Evolutionary conservation across 2,329 filamentous ascomycete genomes (phyloP).

Genomic region (Alternaria ventricosa): DNA sequence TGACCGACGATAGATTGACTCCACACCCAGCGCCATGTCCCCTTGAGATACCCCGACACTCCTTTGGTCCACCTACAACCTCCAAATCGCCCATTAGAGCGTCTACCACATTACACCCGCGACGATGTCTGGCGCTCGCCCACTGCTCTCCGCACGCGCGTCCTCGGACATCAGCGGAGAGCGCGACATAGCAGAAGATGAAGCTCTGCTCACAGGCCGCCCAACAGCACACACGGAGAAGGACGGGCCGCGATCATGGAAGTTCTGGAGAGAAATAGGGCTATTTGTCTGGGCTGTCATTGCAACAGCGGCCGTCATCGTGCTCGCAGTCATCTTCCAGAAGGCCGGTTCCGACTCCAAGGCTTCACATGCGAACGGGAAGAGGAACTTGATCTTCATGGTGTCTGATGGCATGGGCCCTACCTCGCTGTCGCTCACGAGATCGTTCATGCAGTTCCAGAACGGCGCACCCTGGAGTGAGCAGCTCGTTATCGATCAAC

Average conservation of each 20-base stretch:
- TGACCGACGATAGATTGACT: not conserved
- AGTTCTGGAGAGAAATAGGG: conserved; percentile 74
- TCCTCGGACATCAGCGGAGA: conserved; percentile 64
- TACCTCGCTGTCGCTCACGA: conserved; percentile 83
- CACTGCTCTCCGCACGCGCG: conserved; percentile 61
- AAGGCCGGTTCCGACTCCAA: conserved; percentile 51
- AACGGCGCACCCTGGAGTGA: conserved; percentile 76
- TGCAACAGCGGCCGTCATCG: conserved; percentile 78
- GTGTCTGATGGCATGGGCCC: conserved; percentile 99
- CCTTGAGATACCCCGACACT: conserved; percentile 7
- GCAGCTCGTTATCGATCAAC: conserved; percentile 79
- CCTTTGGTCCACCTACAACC: conserved; percentile 8
- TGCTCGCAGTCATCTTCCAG: conserved; percentile 83
- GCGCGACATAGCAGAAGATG: conserved; percentile 65
- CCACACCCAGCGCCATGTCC: conserved; percentile 5
- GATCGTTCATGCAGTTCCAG: conserved; percentile 82
- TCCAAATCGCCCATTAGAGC: not conserved
- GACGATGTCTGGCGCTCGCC: conserved; percentile 56
- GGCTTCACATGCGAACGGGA: conserved; percentile 59
- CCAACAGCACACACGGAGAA: conserved; percentile 35
- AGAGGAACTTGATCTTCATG: conserved; percentile 98
- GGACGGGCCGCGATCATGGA: conserved; percentile 52
- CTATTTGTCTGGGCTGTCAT: conserved; percentile 83
- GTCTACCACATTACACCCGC: not conserved
- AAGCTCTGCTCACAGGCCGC: conserved; percentile 67